Percentiles rank a stretch among this genome's conserved stretches.
These are phyloP conservation scores for Sarocladium oryzae DNA, from an alignment of 2,329 filamentous ascomycete genomes.

Conservation along the genomic window DNA sequence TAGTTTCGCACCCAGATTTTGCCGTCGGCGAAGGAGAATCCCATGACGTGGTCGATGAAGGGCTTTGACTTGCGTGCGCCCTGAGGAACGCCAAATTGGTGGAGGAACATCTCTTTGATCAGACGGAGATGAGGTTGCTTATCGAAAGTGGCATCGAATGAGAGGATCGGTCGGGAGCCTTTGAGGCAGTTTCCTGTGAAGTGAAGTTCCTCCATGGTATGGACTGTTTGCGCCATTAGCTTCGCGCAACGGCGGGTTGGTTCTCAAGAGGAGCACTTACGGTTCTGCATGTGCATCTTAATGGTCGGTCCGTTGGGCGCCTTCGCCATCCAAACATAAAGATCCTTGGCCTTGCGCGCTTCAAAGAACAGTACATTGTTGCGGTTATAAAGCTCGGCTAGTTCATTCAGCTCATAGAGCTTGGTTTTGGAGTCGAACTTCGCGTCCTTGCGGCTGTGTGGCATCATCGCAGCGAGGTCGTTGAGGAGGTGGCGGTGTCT, in stretches of 20 bases:
- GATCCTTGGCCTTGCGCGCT: constrained; percentile 85
- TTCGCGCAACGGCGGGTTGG: background rate
- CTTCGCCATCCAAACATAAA: constrained; percentile 91
- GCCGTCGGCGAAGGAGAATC: constrained; percentile 82
- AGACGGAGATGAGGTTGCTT: constrained; percentile 71
- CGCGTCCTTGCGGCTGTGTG: constrained; percentile 87
- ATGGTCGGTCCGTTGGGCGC: constrained; percentile 63
- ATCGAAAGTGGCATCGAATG: constrained; percentile 85
- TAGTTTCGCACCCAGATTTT: constrained; percentile 97
- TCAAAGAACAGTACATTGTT: constrained; percentile 96
- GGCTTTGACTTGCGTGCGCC: constrained; percentile 86
- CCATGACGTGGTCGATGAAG: constrained; percentile 92
- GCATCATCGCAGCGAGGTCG: constrained; percentile 81
- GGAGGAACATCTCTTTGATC: constrained; percentile 83
- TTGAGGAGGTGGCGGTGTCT: constrained; percentile 92
- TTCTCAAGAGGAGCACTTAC: constrained; percentile 27
- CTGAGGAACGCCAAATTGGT: constrained; percentile 88
- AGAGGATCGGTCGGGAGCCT: constrained; percentile 82
- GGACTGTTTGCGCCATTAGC: constrained; percentile 48
- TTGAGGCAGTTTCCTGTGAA: constrained; percentile 97
- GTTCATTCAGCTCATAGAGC: constrained; percentile 68
- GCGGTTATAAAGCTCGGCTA: constrained; percentile 75
- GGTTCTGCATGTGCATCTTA: constrained; percentile 71
- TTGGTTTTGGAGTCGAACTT: constrained; percentile 97
- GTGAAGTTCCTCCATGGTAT: constrained; percentile 94